Evolutionary conservation across 345 rosid species (phyloP), one percentile per base, ranked within the genome.

Genomic region (Orychophragmus violaceus): DNA sequence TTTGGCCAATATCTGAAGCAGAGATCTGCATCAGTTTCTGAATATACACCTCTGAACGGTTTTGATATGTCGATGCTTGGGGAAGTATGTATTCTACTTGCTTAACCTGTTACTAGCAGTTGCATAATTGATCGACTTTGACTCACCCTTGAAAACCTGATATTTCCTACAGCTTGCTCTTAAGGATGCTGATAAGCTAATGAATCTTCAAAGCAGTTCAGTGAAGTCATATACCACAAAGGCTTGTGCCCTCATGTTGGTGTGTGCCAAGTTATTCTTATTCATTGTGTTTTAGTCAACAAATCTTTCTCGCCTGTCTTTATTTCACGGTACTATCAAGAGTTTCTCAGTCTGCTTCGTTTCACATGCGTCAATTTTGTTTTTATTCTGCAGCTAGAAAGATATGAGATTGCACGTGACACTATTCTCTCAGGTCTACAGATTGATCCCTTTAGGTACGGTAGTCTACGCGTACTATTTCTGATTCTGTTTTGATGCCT

Each of bases 31-130:
- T 81, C 90, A 21, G 74, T 79, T 74, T 94, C 96, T 19, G 99
- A 90, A 72, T 42, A 72, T 73, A 75, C 72, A 66, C 92, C 97
- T 50, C 71, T 90, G 57, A 87, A 76, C 79, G 97, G 97, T 66
- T 79, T 90, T 59, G 99, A 94, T 83, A 90, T 92, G 81, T 90
- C 83, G 4, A 88, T 87, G 66, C 96, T 85, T 68, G 96, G 96
- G 58, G 99, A 90, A 79, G 99, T 94, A 87, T 65, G 83, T 76
- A 60, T 24, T 62, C 70, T 57, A 9, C 45, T 50, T 52, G 24
- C 45, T 68, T 78, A 42, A 48, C 48, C 25, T 60, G 6, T 19
- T 60, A 70, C 53, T 12, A 41, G 41, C 22, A 37, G 17, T 54
- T 59, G 42, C 60, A 5, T 19, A 23, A 36, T 37, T 59, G 9